A percentile compares a stretch with the other conserved stretches of the same genome.
Evolutionary conservation across 1,139 yeast species (phyloP).

Genomic region (Lodderomyces theae): DNA sequence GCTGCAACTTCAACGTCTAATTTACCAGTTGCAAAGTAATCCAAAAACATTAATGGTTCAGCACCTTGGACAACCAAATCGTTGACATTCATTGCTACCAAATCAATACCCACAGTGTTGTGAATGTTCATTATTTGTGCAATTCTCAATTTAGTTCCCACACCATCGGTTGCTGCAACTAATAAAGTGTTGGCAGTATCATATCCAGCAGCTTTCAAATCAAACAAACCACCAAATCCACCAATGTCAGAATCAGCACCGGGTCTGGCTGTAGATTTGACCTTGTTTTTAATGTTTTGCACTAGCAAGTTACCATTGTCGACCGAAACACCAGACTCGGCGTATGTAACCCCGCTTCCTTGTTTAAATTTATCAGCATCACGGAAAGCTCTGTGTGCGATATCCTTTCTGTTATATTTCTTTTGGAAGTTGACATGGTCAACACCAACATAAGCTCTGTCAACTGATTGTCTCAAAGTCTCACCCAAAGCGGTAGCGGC

Average conservation of each 20-base stretch:
- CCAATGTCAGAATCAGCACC: slow-evolving; percentile 99
- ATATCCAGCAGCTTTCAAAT: slow-evolving; percentile 85
- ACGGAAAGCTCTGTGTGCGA: slow-evolving; percentile 93
- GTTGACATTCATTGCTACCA: slow-evolving; percentile 98
- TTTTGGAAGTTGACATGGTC: slow-evolving; percentile 67
- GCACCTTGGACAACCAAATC: slow-evolving; percentile 99
- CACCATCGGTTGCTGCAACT: slow-evolving; percentile 99
- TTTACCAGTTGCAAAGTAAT: slow-evolving; percentile 94
- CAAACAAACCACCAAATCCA: slow-evolving; percentile 97
- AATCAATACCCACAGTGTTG: slow-evolving; percentile 95
- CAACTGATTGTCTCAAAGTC: slow-evolving; percentile 76
- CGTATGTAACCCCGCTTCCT: slow-evolving; percentile 64
- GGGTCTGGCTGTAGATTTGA: slow-evolving; percentile 89
- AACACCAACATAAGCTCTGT: slow-evolving; percentile 82
- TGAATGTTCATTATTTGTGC: slow-evolving; percentile 90
- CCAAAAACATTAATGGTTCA: slow-evolving; percentile 92
- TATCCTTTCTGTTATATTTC: slow-evolving; percentile 85
- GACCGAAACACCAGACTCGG: slow-evolving; percentile 94
- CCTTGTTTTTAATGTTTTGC: slow-evolving; percentile 84
- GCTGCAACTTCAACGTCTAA: slow-evolving; percentile 82
- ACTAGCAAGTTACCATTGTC: slow-evolving; percentile 92
- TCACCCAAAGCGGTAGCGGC: slow-evolving; percentile 87
- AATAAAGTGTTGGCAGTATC: slow-evolving; percentile 70
- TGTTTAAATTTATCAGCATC: slow-evolving; percentile 31
- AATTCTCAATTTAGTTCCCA: slow-evolving; percentile 93